Base-by-base conservation (phyloP, 768 basidiomycete genomes). In the Pleurotus platypus region DNA sequence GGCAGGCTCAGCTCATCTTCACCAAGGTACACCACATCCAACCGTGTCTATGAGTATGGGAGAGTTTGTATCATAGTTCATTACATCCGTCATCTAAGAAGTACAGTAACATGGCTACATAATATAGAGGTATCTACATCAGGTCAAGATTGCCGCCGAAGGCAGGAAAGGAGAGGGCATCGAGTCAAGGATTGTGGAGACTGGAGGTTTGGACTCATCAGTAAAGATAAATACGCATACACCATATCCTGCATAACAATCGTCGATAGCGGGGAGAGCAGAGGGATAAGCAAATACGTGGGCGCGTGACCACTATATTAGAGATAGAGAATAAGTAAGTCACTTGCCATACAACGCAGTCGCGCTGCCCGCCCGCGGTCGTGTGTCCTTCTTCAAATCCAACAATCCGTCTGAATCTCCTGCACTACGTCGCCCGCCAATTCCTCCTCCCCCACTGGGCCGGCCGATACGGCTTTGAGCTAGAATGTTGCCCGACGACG, bases 381-480 rank as follows among this genome's bases (percentile, higher is more conserved):
- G 57, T 9, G 45, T 37, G 2, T 61, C 58, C 49, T 56, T 57
- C 46, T 24, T 54, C 9, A 26, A 24, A 56, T 49, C 60, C 38
- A 60, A 40, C 16, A 57, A 48, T 2, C 60, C 60, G 1, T 54
- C 38, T 15, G 51, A 49, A 16, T 61, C 60, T 15, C 57, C 57
- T 49, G 43, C 48, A 20, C 57, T 68, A 55, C 67, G 71, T 46
- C 67, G 62, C 13, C 68, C 66, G 12, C 70, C 69, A 38, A 61
- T 57, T 3, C 61, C 66, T 24, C 51, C 51, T 18, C 71, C 75
- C 15, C 68, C 70, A 53, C 76, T 80, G 30, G 79, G 77, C 54
- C 79, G 72, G 24, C 80, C 80, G 56, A 77, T 77, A 43, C 83
- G 69, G 74, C 83, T 77, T 69, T 81, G 74, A 50, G 78, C 67